Evolutionary conservation across 257 asterid species (phyloP).

Genomic region (Scutellaria barbata): DNA sequence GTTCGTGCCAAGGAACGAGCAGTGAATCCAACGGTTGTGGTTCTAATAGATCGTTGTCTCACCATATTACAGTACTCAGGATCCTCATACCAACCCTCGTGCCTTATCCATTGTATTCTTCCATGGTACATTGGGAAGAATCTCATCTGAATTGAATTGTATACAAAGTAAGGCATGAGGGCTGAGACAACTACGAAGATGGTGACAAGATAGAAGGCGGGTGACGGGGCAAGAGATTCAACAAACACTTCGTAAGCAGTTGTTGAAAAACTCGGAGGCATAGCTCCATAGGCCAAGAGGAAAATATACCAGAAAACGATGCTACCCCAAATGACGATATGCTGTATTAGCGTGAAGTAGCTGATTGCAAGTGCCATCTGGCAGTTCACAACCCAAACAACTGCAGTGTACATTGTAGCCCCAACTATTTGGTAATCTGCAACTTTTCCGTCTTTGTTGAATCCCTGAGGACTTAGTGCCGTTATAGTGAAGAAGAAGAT

Average conservation of each 20-base stretch:
- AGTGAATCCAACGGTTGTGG: constrained; percentile 83
- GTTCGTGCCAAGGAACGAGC: constrained; percentile 86
- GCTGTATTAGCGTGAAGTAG: constrained; percentile 88
- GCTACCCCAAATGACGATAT: constrained; percentile 87
- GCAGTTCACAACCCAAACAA: constrained; percentile 93
- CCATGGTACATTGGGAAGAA: constrained; percentile 84
- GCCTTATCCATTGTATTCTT: constrained; percentile 88
- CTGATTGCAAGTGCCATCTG: constrained; percentile 88
- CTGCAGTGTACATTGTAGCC: constrained; percentile 79
- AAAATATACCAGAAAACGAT: constrained; percentile 80
- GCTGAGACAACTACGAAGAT: constrained; percentile 57
- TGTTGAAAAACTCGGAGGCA: constrained; percentile 51
- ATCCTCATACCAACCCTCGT: constrained; percentile 72
- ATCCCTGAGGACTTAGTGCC: constrained; percentile 67
- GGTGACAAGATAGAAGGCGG: constrained; percentile 62
- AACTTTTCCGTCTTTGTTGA: constrained; percentile 60
- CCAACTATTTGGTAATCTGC: constrained; percentile 69
- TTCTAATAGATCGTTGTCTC: constrained; percentile 72
- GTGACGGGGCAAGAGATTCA: constrained; percentile 76
- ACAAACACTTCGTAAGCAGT: constrained; percentile 74
- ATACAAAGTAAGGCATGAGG: constrained; percentile 64
- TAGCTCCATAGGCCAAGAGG: constrained; percentile 73
- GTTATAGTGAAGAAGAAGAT: constrained; percentile 76
- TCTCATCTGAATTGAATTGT: constrained; percentile 56
- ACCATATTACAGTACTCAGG: constrained; percentile 73